phyloP scores from a whole-genome alignment of 495 filamentous ascomycete genomes.

The Aspergillus leporis region DNA sequence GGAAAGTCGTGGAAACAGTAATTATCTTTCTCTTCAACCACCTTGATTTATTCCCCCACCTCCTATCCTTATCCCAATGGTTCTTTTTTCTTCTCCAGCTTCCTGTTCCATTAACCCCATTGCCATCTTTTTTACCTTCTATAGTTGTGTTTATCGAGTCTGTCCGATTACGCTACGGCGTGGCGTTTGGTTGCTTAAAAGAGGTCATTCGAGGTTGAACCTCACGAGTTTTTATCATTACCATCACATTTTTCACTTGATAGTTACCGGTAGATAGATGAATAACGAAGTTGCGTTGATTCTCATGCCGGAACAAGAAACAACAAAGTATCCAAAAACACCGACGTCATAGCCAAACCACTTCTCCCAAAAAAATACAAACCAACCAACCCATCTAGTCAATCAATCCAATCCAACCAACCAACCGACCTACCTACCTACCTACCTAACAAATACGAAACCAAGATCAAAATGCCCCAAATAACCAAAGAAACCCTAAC shows the following conservation, averaged over 20 bases:
- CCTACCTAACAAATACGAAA: not conserved
- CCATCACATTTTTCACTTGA: not conserved
- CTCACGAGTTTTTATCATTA: not conserved
- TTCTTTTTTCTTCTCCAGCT: conserved; percentile 6
- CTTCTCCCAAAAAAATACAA: too few species aligned
- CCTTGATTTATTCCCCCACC: not conserved
- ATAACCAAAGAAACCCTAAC: conserved; percentile 38
- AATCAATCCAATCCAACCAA: not conserved
- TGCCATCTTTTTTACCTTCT: conserved; percentile 3
- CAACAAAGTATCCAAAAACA: not conserved
- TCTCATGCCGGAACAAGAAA: too few species aligned
- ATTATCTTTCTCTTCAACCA: conserved; percentile 11
- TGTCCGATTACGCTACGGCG: conserved; percentile 9
- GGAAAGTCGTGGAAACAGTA: conserved; percentile 54
- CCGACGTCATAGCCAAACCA: not conserved
- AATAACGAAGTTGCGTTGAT: not conserved
- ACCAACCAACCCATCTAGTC: not conserved
- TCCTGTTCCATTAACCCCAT: not conserved
- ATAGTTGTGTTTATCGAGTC: not conserved
- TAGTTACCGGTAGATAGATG: conserved; percentile 1
- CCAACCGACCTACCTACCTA: too few species aligned
- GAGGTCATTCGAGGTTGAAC: not conserved
- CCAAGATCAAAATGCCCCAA: conserved; percentile 18
- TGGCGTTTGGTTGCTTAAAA: conserved; percentile 10
- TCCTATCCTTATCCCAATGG: conserved; percentile 6